Conservation (phyloP, 2,329 filamentous ascomycete species). For the Pestalotiopsis sp. region DNA sequence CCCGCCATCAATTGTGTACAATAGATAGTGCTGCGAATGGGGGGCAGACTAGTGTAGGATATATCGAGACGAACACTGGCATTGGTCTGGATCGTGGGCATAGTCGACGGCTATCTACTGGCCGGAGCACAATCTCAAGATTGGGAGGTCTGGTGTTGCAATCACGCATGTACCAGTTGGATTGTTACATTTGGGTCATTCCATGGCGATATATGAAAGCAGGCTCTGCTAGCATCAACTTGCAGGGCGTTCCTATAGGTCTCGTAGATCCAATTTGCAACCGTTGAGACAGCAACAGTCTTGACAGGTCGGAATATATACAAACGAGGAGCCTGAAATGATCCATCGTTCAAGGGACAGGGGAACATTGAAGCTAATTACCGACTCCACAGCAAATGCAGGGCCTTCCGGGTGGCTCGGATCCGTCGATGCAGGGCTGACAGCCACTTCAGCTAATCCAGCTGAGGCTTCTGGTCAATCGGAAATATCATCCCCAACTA, state of each 20-base stretch:
- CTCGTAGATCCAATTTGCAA: neutral
- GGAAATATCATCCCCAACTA: neutral
- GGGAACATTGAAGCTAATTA: neutral
- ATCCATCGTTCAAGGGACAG: neutral
- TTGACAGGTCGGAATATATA: neutral
- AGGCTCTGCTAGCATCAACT: no score
- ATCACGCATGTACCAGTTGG: no score
- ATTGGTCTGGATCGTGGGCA: neutral
- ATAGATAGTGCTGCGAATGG: neutral
- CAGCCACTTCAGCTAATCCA: neutral
- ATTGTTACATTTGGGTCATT: no score
- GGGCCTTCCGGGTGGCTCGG: neutral
- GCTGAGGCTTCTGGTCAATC: neutral
- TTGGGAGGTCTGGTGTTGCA: no score
- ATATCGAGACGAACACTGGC: neutral
- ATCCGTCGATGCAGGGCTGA: neutral
- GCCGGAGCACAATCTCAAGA: neutral
- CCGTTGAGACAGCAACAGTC: neutral
- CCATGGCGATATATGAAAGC: no score
- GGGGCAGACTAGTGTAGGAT: neutral
- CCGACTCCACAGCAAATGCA: neutral
- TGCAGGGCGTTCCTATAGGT: no score
- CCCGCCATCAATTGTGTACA: neutral
- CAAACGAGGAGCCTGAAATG: neutral
- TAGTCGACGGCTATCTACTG: neutral